Base-by-base conservation (phyloP, 805 yeast genomes). In the Myxozyma neglecta region DNA sequence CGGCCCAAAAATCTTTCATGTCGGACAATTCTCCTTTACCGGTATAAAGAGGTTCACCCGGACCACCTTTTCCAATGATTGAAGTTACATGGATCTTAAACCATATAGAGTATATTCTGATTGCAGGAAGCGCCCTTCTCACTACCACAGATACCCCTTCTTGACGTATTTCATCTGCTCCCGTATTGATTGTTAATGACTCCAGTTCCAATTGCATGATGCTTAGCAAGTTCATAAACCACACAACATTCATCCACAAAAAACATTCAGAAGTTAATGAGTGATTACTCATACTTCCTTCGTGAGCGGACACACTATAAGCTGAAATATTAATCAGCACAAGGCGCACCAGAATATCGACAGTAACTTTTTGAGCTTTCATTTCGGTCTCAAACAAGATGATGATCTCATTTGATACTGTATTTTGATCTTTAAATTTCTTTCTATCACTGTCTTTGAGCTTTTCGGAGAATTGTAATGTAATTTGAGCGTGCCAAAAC, bases 81-180 rank as follows among this genome's bases (percentile, higher is more conserved):
- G 36, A 9, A 20, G 7, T 14, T 14, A 52, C 35, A 40, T 51
- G 45, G 11, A 11, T 39, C 20, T 40, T 44, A 24, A 64, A 24
- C 67, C 67, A 64, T 1, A 50, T 20, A 10, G 66, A 62, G 39
- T 64, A 64, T 4, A 64, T 43, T 18, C 53, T 56, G 14, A 64
- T 10, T 1, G 58, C 57, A 9, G 61, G 45, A 7, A 64, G 18
- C 8, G 51, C 20, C 24, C 60, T 56, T 16, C 67, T 40, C 4
- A 39, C 51, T 13, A 52, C 48, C 10, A 55, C 53, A 14, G 63
- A 44, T 11, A 56, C 50, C 13, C 65, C 40, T 13, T 58, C 40
- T 13, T 6, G 18, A 6, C 49, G 52, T 11, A 54, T 9, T 14
- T 46, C 44, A 8, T 45, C 57, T 6, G 14, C 35, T 14, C 45